phyloP scores from a whole-genome alignment of 139 green algal species.

The Edaphochlamys debaryana region DNA sequence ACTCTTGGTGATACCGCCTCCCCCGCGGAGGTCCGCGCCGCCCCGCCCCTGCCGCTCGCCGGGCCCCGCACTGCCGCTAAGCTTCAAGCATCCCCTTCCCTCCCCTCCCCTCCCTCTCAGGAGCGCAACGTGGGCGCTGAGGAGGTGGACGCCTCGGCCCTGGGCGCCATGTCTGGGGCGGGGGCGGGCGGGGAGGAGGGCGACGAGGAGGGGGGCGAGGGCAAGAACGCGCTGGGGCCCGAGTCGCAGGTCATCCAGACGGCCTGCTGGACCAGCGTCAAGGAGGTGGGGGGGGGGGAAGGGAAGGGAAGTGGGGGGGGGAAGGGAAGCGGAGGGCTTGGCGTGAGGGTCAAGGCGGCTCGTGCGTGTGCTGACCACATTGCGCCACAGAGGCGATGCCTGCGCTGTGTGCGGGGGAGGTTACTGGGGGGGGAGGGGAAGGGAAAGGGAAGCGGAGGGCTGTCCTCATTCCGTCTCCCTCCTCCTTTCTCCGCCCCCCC shows the following conservation, averaged over 20 bases:
- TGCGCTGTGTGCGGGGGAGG: too few relatives aligned
- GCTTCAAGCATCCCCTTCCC: too few relatives aligned
- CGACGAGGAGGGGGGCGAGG: background rate
- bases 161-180: slow-evolving; percentile 4
- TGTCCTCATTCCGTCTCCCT: too few relatives aligned
- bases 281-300: slow-evolving; percentile 70
- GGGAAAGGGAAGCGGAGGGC: too few relatives aligned
- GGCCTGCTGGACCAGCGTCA: slow-evolving; percentile 88
- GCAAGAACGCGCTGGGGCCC: slow-evolving; percentile 50
- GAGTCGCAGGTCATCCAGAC: slow-evolving; percentile 73
- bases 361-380: too few relatives aligned
- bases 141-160: slow-evolving; percentile 65
- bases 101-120: too few relatives aligned
- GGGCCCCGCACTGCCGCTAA: too few relatives aligned
- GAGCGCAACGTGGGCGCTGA: slow-evolving; percentile 60
- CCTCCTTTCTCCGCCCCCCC: too few relatives aligned
- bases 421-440: too few relatives aligned
- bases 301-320: background rate
- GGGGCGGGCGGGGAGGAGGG: background rate
- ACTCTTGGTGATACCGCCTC: background rate
- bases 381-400: too few relatives aligned
- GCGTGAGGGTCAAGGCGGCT: too few relatives aligned
- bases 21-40: background rate
- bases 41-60: slow-evolving; percentile 29
- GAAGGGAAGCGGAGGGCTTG: too few relatives aligned